Conservation (phyloP, 2,329 filamentous ascomycete species). For the Fusarium nanum region DNA sequence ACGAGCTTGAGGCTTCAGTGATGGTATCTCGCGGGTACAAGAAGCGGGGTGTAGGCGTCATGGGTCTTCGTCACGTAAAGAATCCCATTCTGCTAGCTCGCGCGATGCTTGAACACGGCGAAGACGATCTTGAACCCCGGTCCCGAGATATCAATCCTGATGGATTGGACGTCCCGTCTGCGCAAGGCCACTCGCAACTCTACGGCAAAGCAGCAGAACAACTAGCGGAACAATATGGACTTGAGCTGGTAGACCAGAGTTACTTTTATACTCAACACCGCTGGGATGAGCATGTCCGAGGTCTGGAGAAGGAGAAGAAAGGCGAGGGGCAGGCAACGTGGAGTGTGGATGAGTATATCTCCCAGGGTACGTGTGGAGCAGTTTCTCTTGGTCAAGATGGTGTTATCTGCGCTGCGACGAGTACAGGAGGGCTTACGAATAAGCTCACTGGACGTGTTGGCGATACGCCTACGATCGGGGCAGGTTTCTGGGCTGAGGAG, state of each 20-base stretch:
- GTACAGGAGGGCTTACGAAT: constrained; percentile 85
- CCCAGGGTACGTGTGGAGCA: constrained; percentile 86
- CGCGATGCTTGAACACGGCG: constrained; percentile 75
- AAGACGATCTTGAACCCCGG: constrained; percentile 65
- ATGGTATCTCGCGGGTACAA: constrained; percentile 81
- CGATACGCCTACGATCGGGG: constrained; percentile 85
- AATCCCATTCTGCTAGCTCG: constrained; percentile 82
- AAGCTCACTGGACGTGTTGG: constrained; percentile 87
- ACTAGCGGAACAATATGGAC: constrained; percentile 74
- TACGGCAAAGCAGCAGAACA: constrained; percentile 75
- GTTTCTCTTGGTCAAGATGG: constrained; percentile 84
- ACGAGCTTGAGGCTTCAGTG: constrained; percentile 87
- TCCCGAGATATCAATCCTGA: neutral
- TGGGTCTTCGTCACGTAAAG: constrained; percentile 77
- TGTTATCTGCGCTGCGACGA: constrained; percentile 75
- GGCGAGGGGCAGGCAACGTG: constrained; percentile 61
- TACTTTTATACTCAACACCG: constrained; percentile 85
- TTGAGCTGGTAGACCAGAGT: constrained; percentile 73
- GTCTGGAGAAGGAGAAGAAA: constrained; percentile 62
- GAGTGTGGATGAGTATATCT: constrained; percentile 74
- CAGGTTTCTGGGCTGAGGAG: constrained; percentile 91
- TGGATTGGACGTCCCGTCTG: constrained; percentile 62
- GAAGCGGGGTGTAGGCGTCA: constrained; percentile 83
- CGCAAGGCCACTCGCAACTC: constrained; percentile 77
- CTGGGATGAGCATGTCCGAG: constrained; percentile 81